phyloP scores from a whole-genome alignment of 768 basidiomycete species.

The Mycena vulgaris region DNA sequence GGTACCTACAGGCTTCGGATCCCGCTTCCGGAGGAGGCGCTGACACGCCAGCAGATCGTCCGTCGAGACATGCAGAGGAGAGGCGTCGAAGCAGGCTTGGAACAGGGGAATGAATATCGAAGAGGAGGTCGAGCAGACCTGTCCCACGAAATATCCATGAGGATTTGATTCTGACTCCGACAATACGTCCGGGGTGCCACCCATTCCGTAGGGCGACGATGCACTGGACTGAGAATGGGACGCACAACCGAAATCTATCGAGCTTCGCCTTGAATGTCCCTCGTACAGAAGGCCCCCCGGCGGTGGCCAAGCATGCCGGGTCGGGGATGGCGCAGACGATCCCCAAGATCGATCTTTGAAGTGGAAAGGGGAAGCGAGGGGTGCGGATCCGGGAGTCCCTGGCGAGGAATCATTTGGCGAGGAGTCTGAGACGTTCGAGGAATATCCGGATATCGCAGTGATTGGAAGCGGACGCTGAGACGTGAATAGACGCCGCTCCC shows the following conservation, averaged over 20 bases:
- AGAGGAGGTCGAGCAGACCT: background rate
- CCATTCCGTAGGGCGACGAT: background rate
- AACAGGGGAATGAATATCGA: background rate
- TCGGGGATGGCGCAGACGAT: background rate
- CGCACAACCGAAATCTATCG: too few species aligned
- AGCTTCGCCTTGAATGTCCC: too few species aligned
- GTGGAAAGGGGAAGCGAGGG: too few species aligned
- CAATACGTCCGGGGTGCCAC: too few species aligned
- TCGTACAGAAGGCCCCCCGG: too few species aligned
- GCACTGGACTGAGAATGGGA: background rate
- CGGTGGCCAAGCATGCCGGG: background rate
- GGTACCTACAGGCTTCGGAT: background rate
- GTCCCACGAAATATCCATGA: background rate
- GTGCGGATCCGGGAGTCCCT: too few species aligned
- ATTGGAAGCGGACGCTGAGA: background rate
- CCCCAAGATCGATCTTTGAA: background rate
- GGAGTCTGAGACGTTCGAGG: too few species aligned
- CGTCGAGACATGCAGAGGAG: conserved; percentile 4
- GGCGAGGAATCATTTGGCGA: too few species aligned
- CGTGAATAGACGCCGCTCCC: background rate
- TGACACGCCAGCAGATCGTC: background rate
- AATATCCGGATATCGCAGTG: too few species aligned
- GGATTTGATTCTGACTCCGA: too few species aligned
- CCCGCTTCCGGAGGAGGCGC: background rate
- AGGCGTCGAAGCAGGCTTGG: background rate